These are phyloP conservation scores for Waltiozyma sp. DNA, from an alignment of 1,139 yeast species.

Conservation along the genomic window DNA sequence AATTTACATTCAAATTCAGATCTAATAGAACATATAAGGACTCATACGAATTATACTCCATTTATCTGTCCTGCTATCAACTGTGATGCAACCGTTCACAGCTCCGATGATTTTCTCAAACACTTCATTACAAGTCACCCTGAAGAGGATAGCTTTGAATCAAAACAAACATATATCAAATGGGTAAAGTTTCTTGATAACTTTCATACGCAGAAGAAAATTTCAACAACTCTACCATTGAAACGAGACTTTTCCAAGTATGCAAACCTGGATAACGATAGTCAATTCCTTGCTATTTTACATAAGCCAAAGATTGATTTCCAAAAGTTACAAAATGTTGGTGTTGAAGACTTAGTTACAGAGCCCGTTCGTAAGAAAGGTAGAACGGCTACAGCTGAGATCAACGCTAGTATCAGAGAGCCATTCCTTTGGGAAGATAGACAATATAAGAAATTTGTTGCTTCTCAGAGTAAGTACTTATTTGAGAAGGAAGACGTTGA, in stretches of 20 bases:
- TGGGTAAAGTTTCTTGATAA: slow-evolving; percentile 1
- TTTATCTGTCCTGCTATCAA: slow-evolving; percentile 62
- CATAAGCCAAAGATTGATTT: slow-evolving; percentile 11
- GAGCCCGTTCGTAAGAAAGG: slow-evolving; percentile 16
- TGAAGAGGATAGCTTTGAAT: slow-evolving; percentile 25
- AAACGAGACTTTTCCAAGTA: neutral
- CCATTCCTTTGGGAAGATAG: slow-evolving; percentile 8
- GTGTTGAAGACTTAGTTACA: slow-evolving; percentile 13
- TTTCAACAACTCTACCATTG: neutral
- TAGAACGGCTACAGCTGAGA: slow-evolving; percentile 16
- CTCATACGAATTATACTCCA: slow-evolving; percentile 61
- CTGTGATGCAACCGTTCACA: slow-evolving; percentile 48
- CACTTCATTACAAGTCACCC: slow-evolving; percentile 48
- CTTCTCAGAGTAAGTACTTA: slow-evolving; percentile 7
- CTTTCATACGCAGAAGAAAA: neutral
- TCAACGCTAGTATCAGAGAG: slow-evolving; percentile 13
- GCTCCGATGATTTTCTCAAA: slow-evolving; percentile 52
- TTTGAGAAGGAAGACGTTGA: slow-evolving; percentile 16
- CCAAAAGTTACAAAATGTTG: slow-evolving; percentile 14
- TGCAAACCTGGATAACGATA: slow-evolving; percentile 2
- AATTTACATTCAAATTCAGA: slow-evolving; percentile 51
- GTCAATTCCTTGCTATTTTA: slow-evolving; percentile 9
- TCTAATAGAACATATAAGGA: slow-evolving; percentile 48
- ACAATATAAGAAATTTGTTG: slow-evolving; percentile 6
- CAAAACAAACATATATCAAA: neutral